These are phyloP conservation scores for Populus hybrid DNA, from an alignment of 441 rosid genomes.

Conservation along the genomic window DNA sequence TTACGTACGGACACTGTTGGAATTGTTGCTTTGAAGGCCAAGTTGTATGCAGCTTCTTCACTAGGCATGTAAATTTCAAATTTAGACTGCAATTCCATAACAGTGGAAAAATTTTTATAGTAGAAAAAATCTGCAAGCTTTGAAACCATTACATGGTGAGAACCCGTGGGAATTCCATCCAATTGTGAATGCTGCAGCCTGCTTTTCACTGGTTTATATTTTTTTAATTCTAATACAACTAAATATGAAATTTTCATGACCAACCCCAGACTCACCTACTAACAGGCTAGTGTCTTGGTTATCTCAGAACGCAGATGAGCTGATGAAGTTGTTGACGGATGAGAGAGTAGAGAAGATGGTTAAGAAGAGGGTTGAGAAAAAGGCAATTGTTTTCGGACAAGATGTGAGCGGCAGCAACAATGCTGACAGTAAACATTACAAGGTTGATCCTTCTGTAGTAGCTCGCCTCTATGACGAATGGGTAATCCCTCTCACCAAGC, in stretches of 20 bases:
- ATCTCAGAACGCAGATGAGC: conserved; percentile 56
- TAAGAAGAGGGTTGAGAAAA: conserved; percentile 76
- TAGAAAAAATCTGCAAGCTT: no score
- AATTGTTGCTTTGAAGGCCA: background rate
- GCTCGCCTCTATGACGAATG: conserved; percentile 73
- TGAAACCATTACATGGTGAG: background rate
- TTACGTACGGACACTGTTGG: background rate
- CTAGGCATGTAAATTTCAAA: background rate
- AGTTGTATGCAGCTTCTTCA: background rate
- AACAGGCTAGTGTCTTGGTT: conserved; percentile 1
- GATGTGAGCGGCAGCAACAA: conserved; percentile 38
- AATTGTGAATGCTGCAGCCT: background rate
- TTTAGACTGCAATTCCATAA: background rate
- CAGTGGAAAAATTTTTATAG: no score
- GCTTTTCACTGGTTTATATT: background rate
- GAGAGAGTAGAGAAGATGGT: conserved; percentile 67
- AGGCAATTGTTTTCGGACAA: conserved; percentile 66
- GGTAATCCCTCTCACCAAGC: conserved; percentile 83
- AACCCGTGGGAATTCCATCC: background rate
- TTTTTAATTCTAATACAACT: background rate
- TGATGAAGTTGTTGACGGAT: conserved; percentile 74
- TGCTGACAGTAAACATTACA: conserved; percentile 26
- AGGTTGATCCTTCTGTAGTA: conserved; percentile 62
- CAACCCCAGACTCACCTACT: background rate
- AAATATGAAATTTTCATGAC: background rate